A percentile compares a stretch with the other conserved stretches of the same genome.
Conservation (phyloP, 345 rosid species). For the Lumnitzera racemosa region DNA sequence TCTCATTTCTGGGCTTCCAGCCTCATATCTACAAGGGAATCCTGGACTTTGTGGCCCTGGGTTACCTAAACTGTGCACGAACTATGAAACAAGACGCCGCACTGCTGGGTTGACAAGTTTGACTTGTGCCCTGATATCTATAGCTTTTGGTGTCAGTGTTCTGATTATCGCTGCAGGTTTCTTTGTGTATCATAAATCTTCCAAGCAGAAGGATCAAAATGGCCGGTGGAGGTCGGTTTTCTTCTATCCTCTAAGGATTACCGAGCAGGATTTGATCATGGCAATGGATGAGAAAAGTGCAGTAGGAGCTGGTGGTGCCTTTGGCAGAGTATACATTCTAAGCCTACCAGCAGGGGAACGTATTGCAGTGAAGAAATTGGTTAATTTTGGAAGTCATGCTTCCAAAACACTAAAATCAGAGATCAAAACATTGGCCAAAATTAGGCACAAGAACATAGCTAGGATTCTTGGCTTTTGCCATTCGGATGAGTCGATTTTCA, state of each 20-base stretch:
- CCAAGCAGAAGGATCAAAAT: constrained; percentile 38
- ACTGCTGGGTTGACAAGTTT: constrained; percentile 28
- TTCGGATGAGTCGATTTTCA: constrained; percentile 63
- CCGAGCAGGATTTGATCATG: constrained; percentile 57
- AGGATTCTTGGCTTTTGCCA: constrained; percentile 78
- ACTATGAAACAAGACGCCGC: constrained; percentile 28
- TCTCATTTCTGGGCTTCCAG: constrained; percentile 81
- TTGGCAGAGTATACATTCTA: constrained; percentile 51
- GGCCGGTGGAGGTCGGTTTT: constrained; percentile 68
- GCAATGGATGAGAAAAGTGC: constrained; percentile 66
- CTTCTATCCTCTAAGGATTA: constrained; percentile 74
- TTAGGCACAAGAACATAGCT: constrained; percentile 67
- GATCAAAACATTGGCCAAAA: constrained; percentile 80
- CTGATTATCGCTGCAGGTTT: constrained; percentile 46
- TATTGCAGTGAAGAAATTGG: constrained; percentile 70
- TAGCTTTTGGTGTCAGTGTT: constrained; percentile 49
- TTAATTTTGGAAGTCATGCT: constrained; percentile 49
- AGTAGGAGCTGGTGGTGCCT: constrained; percentile 47
- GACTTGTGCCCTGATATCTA: constrained; percentile 49
- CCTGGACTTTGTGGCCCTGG: constrained; percentile 81
- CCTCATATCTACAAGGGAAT: constrained; percentile 85
- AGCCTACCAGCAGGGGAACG: constrained; percentile 71
- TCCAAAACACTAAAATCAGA: constrained; percentile 66
- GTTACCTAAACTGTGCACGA: constrained; percentile 53
- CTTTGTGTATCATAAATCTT: constrained; percentile 41